Base-by-base conservation (phyloP, 1,139 yeast genomes). In the Saccharomyces hybrid region DNA sequence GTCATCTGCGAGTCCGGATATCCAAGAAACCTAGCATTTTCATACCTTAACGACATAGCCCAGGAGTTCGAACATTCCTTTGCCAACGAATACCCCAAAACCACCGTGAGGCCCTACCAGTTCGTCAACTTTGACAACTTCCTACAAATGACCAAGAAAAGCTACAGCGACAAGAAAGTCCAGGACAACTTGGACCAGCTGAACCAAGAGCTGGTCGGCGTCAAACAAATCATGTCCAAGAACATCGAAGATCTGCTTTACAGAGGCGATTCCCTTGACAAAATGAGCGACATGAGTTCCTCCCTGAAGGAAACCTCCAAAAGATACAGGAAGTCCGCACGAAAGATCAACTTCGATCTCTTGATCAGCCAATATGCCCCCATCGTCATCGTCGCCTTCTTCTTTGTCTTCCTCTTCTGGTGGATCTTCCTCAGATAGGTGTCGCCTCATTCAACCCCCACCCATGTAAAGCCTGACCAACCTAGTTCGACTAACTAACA, bases 211-310 rank as follows among this genome's bases (percentile, higher is more conserved):
- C 77, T 93, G 62, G 90, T 88, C 52, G 99, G 95, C 64, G 99
- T 95, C 51, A 90, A 93, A 63, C 83, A 88, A 63, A 95, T 93
- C 57, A 88, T 93, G 96, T 89, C 96, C 56, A 91, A 91, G 65
- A 93, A 93, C 71, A 93, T 93, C 56, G 98, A 93, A 69, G 99
- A 93, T 70, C 75, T 93, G 64, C 77, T 93, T 50, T 91, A 93
- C 72, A 80, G 99, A 66, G 99, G 99, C 11, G 98, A 93, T 67
- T 86, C 93, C 12, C 79, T 93, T 63, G 98, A 93, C 71, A 84
- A 82, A 61, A 88, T 93, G 95, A 84, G 90, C 59, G 97, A 93
- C 68, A 78, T 93, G 68, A 88, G 96, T 34, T 82, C 86, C 21
- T 80, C 85, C 52, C 78, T 93, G 70, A 82, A 89, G 64, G 82